phyloP scores from a whole-genome alignment of 2,329 filamentous ascomycete genomes.

The Trichoderma guizhouense region DNA sequence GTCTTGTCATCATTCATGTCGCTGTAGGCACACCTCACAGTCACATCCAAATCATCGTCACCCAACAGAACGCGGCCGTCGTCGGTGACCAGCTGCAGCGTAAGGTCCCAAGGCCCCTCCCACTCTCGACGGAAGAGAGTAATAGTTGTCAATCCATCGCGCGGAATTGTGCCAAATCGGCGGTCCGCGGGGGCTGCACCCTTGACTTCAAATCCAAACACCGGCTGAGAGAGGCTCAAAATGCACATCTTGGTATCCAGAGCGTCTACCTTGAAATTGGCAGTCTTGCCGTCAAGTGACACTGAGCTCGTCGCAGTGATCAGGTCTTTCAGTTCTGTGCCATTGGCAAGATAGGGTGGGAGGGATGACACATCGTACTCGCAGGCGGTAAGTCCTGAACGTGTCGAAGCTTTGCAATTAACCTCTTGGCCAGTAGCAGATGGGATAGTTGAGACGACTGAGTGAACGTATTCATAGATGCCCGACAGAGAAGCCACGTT shows the following conservation, averaged over 20 bases:
- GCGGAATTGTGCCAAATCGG: constrained; percentile 62
- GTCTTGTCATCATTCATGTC: constrained; percentile 70
- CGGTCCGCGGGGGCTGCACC: constrained; percentile 57
- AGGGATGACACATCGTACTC: constrained; percentile 62
- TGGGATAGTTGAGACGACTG: constrained; percentile 67
- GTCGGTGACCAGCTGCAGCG: constrained; percentile 26
- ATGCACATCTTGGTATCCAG: constrained; percentile 76
- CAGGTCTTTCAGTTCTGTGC: constrained; percentile 52
- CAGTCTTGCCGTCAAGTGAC: constrained; percentile 43
- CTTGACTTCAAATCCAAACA: constrained; percentile 61
- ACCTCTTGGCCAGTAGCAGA: constrained; percentile 62
- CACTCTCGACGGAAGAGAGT: constrained; percentile 81
- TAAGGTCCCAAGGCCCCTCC: constrained; percentile 70
- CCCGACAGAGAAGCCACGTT: constrained; percentile 70
- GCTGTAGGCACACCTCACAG: constrained; percentile 78
- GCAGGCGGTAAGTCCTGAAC: constrained; percentile 56
- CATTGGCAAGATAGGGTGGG: constrained; percentile 56
- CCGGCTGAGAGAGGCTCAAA: constrained; percentile 65
- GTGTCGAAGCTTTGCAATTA: constrained; percentile 46
- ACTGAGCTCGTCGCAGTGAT: constrained; percentile 52
- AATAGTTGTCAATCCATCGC: constrained; percentile 63
- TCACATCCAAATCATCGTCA: constrained; percentile 51
- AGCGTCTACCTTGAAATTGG: constrained; percentile 64
- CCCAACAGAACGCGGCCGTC: constrained; percentile 22
- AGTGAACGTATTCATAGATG: constrained; percentile 61